Evolutionary conservation across 1,284 basidiomycete genomes (phyloP).

Genomic region (Cutaneotrichosporon sp.): DNA sequence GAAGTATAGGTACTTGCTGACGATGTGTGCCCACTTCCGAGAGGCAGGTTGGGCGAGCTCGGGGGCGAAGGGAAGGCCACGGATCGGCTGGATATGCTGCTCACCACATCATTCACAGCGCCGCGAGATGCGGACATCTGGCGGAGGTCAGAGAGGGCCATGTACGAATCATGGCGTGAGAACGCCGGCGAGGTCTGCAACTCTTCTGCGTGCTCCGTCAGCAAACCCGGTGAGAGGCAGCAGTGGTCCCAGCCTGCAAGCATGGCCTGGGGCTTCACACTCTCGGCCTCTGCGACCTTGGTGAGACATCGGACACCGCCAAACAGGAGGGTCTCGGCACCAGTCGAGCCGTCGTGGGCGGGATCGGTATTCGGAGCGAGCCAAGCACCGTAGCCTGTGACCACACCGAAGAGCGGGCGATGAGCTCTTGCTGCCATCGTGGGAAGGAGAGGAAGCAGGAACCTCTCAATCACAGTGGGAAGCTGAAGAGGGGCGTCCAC

Average conservation of each 20-base stretch:
- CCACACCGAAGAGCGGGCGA: slow-evolving; percentile 22
- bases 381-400: slow-evolving; percentile 24
- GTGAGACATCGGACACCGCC: slow-evolving; percentile 31
- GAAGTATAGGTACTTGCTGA: too few species aligned
- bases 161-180: slow-evolving; percentile 9
- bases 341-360: slow-evolving; percentile 10
- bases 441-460: slow-evolving; percentile 30
- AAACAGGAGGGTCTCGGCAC: slow-evolving; percentile 31
- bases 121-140: too few species aligned
- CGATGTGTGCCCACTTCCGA: too few species aligned
- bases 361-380: slow-evolving; percentile 17
- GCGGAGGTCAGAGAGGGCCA: slow-evolving; percentile 9
- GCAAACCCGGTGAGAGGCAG: slow-evolving; percentile 18
- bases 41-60: not conserved
- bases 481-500: slow-evolving; percentile 25
- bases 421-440: slow-evolving; percentile 13
- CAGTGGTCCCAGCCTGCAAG: slow-evolving; percentile 31
- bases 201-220: slow-evolving; percentile 5
- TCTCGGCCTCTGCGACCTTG: not conserved
- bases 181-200: slow-evolving; percentile 3
- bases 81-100: too few species aligned
- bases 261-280: slow-evolving; percentile 22
- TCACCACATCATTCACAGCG: too few species aligned
- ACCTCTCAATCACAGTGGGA: slow-evolving; percentile 34
- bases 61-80: slow-evolving; percentile 3